Base-by-base conservation (phyloP, 768 basidiomycete genomes). In the Hirschioporus abietinus region DNA sequence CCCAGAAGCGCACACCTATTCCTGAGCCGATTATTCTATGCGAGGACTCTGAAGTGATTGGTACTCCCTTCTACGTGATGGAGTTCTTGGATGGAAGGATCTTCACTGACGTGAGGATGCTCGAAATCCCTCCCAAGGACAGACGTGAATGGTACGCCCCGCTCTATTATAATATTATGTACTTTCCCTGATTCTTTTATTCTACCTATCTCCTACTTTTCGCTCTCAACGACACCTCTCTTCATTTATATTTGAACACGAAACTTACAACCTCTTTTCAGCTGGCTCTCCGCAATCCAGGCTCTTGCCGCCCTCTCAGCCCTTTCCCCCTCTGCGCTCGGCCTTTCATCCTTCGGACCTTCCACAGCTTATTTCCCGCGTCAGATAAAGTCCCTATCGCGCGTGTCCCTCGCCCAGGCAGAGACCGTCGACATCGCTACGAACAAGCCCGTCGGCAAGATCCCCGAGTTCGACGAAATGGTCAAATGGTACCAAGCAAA, bases 11-110 rank as follows among this genome's bases (percentile, higher is more conserved):
- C 35, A 88, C 98, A 17, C 96, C 96, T 0, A 87, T 97, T 0
- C 96, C 96, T 0, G 85, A 88, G 70, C 92, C 95, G 0, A 89
- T 91, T 67, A 81, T 88, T 26, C 80, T 98, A 1, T 98, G 96
- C 74, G 87, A 91, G 71, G 93, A 98, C 72, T 79, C 72, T 36
- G 72, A 78, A 2, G 83, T 98, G 57, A 82, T 96, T 23, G 96
- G 96, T 2, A 94, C 95, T 25, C 86, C 90, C 1, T 98, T 98
- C 78, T 99, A 97, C 74, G 84, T 98, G 60, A 99, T 99, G 96
- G 91, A 98, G 74, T 99, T 92, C 74, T 73, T 99, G 60, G 88
- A 96, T 24, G 96, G 96, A 0, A 85, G 97, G 61, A 96, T 98
- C 71, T 99, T 97, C 78, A 92, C 93, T 15, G 91, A 98, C 76